Evolutionary conservation across 1,284 basidiomycete species (phyloP).

Genomic region (Puccinia horiana): DNA sequence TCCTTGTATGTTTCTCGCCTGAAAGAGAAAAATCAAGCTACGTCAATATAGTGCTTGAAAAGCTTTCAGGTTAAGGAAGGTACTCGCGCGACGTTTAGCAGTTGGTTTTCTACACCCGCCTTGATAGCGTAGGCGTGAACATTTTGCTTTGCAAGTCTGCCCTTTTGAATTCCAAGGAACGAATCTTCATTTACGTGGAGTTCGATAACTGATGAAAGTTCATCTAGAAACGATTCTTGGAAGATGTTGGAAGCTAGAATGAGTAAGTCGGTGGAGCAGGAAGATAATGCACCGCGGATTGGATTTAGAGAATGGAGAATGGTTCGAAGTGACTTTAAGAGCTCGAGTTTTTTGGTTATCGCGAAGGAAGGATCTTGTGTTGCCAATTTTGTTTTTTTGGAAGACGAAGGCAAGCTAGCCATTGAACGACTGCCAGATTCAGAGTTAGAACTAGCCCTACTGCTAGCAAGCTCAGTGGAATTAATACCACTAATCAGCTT

Average conservation of each 20-base stretch:
- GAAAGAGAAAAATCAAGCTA: neutral
- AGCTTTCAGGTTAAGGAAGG: neutral
- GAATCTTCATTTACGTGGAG: slow-evolving; percentile 41
- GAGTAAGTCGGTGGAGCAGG: slow-evolving; percentile 34
- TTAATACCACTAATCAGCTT: slow-evolving; percentile 38
- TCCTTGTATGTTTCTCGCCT: slow-evolving; percentile 50
- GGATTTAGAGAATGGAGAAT: slow-evolving; percentile 34
- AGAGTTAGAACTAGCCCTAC: slow-evolving; percentile 4
- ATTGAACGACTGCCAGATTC: neutral
- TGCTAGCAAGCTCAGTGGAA: slow-evolving; percentile 5
- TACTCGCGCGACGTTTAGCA: slow-evolving; percentile 47
- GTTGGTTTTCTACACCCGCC: slow-evolving; percentile 28
- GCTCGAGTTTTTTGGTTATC: slow-evolving; percentile 47
- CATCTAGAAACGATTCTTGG: slow-evolving; percentile 32
- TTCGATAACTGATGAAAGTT: slow-evolving; percentile 25
- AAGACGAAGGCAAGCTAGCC: slow-evolving; percentile 1
- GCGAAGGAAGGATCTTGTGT: slow-evolving; percentile 28
- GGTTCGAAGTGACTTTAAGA: slow-evolving; percentile 28
- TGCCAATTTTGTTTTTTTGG: neutral
- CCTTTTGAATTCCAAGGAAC: slow-evolving; percentile 44
- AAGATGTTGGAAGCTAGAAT: slow-evolving; percentile 22
- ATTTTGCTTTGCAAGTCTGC: slow-evolving; percentile 48
- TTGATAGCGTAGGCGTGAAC: slow-evolving; percentile 49
- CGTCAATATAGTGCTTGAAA: neutral
- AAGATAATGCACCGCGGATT: slow-evolving; percentile 23